Evolutionary conservation across 805 yeast genomes (phyloP).

Genomic region (Torulaspora franciscae): DNA sequence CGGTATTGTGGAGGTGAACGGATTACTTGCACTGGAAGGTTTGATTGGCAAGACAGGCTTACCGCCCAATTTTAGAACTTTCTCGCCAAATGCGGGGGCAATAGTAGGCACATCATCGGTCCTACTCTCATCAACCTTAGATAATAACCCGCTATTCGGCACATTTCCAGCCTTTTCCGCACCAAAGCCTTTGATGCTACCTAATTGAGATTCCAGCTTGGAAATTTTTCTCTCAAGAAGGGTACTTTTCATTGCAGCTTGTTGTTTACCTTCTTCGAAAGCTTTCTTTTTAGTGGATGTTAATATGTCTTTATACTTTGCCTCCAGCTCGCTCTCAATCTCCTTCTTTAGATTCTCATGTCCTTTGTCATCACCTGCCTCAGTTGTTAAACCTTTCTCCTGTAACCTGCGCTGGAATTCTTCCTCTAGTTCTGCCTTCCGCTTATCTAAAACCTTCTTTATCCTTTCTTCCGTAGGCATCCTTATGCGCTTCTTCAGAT

Average conservation of each 20-base stretch:
- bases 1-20: slow-evolving; percentile 15
- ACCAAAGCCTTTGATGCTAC: not conserved
- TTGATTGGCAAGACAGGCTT: slow-evolving; percentile 10
- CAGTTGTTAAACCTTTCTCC: slow-evolving; percentile 12
- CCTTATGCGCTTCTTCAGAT: slow-evolving; percentile 48
- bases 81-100: slow-evolving; percentile 11
- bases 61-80: slow-evolving; percentile 9
- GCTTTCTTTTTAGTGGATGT: slow-evolving; percentile 25
- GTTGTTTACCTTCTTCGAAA: slow-evolving; percentile 34
- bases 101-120: not conserved
- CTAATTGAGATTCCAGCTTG: slow-evolving; percentile 28
- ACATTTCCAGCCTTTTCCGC: not conserved
- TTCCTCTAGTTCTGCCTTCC: slow-evolving; percentile 29
- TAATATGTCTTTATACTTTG: slow-evolving; percentile 18
- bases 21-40: slow-evolving; percentile 11
- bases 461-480: slow-evolving; percentile 47
- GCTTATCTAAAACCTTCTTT: slow-evolving; percentile 48
- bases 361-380: slow-evolving; percentile 2
- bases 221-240: slow-evolving; percentile 29
- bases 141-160: slow-evolving; percentile 1
- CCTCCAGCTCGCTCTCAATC: slow-evolving; percentile 20
- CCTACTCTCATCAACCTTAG: slow-evolving; percentile 14
- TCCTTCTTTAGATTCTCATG: slow-evolving; percentile 14
- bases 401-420: slow-evolving; percentile 21
- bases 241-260: slow-evolving; percentile 32